phyloP scores from a whole-genome alignment of 805 yeast species.

The Candida peoriensis region DNA sequence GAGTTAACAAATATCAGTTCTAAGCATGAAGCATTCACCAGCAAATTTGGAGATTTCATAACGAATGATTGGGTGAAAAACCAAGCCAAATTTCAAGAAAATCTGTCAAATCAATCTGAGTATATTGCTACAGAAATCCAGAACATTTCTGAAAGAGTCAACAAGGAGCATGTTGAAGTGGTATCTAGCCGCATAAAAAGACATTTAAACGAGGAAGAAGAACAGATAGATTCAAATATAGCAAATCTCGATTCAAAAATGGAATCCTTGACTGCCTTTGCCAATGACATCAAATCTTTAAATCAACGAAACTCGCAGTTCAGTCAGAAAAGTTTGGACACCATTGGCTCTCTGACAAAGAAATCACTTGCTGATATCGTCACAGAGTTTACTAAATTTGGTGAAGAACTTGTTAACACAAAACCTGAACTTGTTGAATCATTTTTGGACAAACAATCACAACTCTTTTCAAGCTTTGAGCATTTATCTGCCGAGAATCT shows the following conservation, averaged over 20 bases:
- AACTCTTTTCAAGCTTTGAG: conserved; percentile 6
- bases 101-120: conserved; percentile 1
- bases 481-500: conserved; percentile 3
- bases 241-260: conserved; percentile 11
- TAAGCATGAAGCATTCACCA: conserved; percentile 12
- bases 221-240: no score
- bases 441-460: conserved; percentile 6
- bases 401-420: conserved; percentile 7
- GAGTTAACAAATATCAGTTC: conserved; percentile 5
- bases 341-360: conserved; percentile 10
- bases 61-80: conserved; percentile 13
- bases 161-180: no score
- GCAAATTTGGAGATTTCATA: conserved; percentile 11
- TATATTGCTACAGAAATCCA: background rate
- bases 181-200: no score
- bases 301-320: conserved; percentile 13
- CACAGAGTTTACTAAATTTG: conserved; percentile 8
- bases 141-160: no score
- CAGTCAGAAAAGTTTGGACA: conserved; percentile 11
- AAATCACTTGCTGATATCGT: conserved; percentile 11
- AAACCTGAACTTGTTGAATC: conserved; percentile 18
- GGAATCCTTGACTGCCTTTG: conserved; percentile 6
- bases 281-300: conserved; percentile 9
- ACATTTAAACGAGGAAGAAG: no score
- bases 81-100: conserved; percentile 12